Base-by-base conservation (phyloP, 768 basidiomycete genomes). In the Leccinum aurantiacum region DNA sequence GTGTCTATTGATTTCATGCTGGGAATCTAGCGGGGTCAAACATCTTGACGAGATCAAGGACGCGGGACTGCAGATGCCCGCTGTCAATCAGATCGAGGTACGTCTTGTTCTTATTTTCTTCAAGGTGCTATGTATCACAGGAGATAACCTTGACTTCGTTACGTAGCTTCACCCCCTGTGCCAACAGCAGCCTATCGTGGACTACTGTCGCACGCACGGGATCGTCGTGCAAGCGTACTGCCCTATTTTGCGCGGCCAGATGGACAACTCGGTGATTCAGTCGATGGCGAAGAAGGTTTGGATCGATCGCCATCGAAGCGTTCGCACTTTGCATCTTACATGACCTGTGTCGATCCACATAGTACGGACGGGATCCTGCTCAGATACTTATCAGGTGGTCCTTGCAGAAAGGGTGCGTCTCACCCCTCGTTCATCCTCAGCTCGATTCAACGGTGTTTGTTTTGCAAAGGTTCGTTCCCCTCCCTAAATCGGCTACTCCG, bases 371-470 rank as follows among this genome's bases (percentile, higher is more conserved):
- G 57, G 83, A 87, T 46, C 82, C 83, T 5, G 87, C 93, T 17
- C 95, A 97, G 67, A 79, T 96, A 49, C 81, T 97, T 15, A 76
- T 97, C 58, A 84, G 95, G 24, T 97, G 94, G 92, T 95, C 93
- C 29, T 76, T 98, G 38, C 95, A 97, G 71, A 84, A 82, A 68
- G 86, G 87, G 90, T 90, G 65, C 53, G 83, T 75, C 57, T 50
- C 57, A 55, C 49, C 54, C 49, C 44, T 53, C n/a, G 38, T 56
- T 54, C 15, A 33, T 54, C 31, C 14, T 25, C 25, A 11, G 19
- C n/a, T 15, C 15, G 35, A 46, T 49, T 33, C 33, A 15, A 37
- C 25, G 27, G 3, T 48, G 11, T 24, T 9, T 53, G 41, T 47
- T 35, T 5, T 13, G 37, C 22, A 13, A 60, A 94, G 93, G 17